Evolutionary conservation across 73 alveolate genomes (phyloP), one percentile per base, ranked within the genome.

Genomic region (Symbiodinium pilosum): DNA sequence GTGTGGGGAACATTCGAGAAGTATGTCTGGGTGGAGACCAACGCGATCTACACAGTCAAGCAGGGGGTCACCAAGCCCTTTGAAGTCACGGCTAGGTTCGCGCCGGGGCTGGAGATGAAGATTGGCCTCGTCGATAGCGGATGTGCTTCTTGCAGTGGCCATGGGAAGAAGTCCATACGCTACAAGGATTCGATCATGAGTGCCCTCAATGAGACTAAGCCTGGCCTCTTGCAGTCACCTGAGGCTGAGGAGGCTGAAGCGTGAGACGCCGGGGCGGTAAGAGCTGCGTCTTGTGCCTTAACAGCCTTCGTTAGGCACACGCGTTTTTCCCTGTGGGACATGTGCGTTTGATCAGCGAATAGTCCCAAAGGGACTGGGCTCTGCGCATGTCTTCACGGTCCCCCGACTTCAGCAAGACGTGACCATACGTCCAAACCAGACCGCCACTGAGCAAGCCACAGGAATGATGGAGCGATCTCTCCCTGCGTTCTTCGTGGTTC

Each of bases 61-160:
- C 77, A 64, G 36, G 77, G 77, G 77, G 12, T 64, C 77, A 26
- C 77, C 77, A 64, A 64, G 77, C 77, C 77, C 77, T 64, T 64
- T 36, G 77, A 64, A 64, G 32, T 64, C 36, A 64, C 77, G 77
- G 77, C 77, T 7, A 64, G 16, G 77, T 64, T 64, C 77, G 30
- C 77, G 77, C 77, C 32, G 30, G n/a, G 26, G 18, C 21, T 26
- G 77, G 77, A 64, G 14, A 64, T 64, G 77, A 64, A 64, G 77
- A 64, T 64, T 64, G 77, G 77, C 11, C 77, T 64, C 38, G 77
- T 64, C 36, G 77, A 64, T 36, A 64, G 28, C 12, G 77, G 28
- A 7, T 64, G 77, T 16, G 77, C 77, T 36, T 64, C 77, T 24
- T 64, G 77, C 77, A 64, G 77, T 28, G 77, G 77, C 14, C 77